Evolutionary conservation across 257 asterid species (phyloP).

Genomic region (Petunia secreta): DNA sequence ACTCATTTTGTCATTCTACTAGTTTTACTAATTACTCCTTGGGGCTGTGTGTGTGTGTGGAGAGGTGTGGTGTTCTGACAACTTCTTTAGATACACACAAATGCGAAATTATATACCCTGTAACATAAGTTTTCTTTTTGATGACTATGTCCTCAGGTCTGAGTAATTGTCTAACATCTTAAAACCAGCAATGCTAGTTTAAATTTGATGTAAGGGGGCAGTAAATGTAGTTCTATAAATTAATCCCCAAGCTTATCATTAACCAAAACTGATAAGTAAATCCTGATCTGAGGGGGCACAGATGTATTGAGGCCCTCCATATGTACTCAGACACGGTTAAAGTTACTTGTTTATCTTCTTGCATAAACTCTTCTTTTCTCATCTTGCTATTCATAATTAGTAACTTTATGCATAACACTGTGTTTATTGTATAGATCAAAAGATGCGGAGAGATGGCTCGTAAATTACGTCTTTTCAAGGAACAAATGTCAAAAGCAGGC

Average conservation of each 20-base stretch:
- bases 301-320: background rate
- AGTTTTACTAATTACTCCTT: no score
- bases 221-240: no score
- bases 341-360: slow-evolving; percentile 8
- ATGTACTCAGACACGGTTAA: background rate
- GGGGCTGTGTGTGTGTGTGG: no score
- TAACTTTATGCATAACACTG: slow-evolving; percentile 4
- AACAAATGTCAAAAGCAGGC: slow-evolving; percentile 92
- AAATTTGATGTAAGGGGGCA: no score
- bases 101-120: no score
- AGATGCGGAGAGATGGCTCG: slow-evolving; percentile 99
- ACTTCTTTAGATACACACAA: no score
- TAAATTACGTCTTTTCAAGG: slow-evolving; percentile 81
- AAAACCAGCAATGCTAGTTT: no score
- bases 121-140: no score
- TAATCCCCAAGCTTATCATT: background rate
- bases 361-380: background rate
- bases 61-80: no score
- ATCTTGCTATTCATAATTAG: background rate
- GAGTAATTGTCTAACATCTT: no score
- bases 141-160: no score
- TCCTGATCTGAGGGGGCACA: background rate
- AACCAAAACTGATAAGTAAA: background rate
- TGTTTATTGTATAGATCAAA: slow-evolving; percentile 61
- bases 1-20: no score